phyloP scores from a whole-genome alignment of 2,329 filamentous ascomycete genomes.

The Colletotrichum plurivorum region DNA sequence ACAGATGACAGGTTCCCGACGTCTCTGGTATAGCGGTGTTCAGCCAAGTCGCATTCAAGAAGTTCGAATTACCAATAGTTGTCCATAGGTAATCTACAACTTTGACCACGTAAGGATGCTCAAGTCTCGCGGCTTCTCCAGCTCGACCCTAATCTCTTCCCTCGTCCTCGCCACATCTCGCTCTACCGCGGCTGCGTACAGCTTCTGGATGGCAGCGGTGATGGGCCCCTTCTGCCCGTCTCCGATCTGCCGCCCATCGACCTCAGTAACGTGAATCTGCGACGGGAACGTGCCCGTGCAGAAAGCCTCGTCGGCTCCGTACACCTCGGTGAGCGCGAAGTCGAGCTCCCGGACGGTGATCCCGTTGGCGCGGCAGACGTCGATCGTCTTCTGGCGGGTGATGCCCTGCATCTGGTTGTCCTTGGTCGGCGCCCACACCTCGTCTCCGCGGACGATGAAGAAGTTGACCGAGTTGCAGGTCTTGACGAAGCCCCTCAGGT shows the following conservation, averaged over 20 bases:
- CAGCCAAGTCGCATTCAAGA: no score
- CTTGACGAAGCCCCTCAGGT: constrained; percentile 48
- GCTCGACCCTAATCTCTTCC: constrained; percentile 44
- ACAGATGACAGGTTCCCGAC: no score
- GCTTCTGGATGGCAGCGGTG: constrained; percentile 44
- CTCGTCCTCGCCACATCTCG: constrained; percentile 42
- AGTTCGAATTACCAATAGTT: neutral
- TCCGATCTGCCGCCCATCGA: constrained; percentile 45
- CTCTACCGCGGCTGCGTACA: constrained; percentile 44
- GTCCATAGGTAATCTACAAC: neutral
- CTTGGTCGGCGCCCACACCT: constrained; percentile 50
- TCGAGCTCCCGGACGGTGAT: constrained; percentile 47
- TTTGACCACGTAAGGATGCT: constrained; percentile 34
- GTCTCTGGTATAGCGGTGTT: no score
- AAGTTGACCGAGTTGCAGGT: constrained; percentile 52
- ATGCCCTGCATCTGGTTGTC: constrained; percentile 51
- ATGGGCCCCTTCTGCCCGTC: constrained; percentile 44
- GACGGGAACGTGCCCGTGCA: constrained; percentile 49
- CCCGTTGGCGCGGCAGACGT: constrained; percentile 46
- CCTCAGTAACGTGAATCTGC: constrained; percentile 46
- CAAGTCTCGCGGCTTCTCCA: constrained; percentile 45
- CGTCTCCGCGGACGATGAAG: constrained; percentile 49
- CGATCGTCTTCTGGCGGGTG: constrained; percentile 49
- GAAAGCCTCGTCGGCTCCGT: constrained; percentile 49
- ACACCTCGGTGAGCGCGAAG: constrained; percentile 48